phyloP scores from a whole-genome alignment of 2,329 filamentous ascomycete genomes.

The Arthrobotrys sinensis region DNA sequence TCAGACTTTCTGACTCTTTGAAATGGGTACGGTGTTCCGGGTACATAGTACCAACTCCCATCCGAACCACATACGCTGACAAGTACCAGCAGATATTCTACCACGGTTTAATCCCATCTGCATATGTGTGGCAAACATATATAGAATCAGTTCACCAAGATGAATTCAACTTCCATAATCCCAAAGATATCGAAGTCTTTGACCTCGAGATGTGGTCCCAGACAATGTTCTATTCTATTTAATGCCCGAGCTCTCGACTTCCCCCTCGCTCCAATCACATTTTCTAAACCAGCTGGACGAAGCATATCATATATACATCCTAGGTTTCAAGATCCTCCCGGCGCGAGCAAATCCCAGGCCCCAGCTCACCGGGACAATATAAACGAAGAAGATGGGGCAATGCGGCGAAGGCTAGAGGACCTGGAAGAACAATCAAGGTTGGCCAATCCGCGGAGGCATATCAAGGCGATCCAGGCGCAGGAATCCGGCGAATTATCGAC shows the following conservation, averaged over 20 bases:
- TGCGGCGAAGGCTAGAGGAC: conserved; percentile 54
- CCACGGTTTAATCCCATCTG: not conserved
- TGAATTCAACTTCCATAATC: conserved; percentile 15
- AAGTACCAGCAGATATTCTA: not conserved
- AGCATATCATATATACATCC: conserved; percentile 2
- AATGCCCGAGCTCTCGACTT: not conserved
- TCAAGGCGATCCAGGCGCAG: conserved; percentile 43
- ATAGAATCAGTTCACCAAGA: conserved; percentile 6
- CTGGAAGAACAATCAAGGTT: conserved; percentile 51
- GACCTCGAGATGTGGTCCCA: not conserved
- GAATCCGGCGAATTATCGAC: conserved; percentile 38
- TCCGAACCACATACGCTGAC: not conserved
- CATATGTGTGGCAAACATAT: conserved; percentile 14
- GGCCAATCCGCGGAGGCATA: conserved; percentile 53
- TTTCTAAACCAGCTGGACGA: not conserved
- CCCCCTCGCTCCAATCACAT: not conserved
- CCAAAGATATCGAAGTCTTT: conserved; percentile 19
- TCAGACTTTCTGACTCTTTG: not conserved
- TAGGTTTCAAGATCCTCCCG: conserved; percentile 4
- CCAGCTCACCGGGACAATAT: not conserved
- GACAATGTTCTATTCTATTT: not conserved
- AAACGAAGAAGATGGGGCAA: conserved; percentile 39
- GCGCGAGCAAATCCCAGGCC: not conserved
- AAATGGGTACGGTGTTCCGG: not conserved
- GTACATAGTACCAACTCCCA: not conserved